Evolutionary conservation across 768 basidiomycete species (phyloP).

Genomic region (Coprinopsis marcescibilis): DNA sequence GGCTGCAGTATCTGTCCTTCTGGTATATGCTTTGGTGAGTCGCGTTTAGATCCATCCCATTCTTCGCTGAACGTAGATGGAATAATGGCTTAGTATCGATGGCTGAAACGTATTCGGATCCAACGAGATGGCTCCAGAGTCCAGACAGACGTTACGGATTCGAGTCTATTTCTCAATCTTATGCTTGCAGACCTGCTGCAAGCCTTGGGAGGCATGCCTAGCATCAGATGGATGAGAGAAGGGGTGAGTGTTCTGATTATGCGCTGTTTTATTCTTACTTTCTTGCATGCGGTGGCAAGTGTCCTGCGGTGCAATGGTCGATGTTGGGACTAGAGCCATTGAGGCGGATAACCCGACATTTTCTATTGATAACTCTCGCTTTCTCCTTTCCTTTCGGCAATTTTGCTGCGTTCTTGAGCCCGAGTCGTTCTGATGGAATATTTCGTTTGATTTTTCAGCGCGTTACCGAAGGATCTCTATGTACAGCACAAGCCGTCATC

Average conservation of each 20-base stretch:
- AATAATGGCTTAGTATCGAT: constrained; percentile 14
- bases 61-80: constrained; percentile 2
- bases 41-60: neutral
- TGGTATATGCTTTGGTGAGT: constrained; percentile 22
- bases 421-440: neutral
- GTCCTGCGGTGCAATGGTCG: too few species aligned
- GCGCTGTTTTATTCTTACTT: neutral
- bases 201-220: constrained; percentile 39
- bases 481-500: constrained; percentile 40
- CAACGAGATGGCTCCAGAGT: constrained; percentile 7
- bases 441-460: constrained; percentile 14
- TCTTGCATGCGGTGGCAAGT: neutral
- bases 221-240: constrained; percentile 34
- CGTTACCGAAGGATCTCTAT: constrained; percentile 32
- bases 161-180: constrained; percentile 40
- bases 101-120: constrained; percentile 14
- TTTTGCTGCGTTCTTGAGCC: neutral
- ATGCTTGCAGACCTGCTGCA: constrained; percentile 44
- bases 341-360: too few species aligned
- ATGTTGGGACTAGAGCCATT: too few species aligned
- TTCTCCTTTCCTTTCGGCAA: neutral
- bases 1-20: constrained; percentile 17
- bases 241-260: constrained; percentile 18
- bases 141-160: constrained; percentile 25
- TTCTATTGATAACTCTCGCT: neutral